These are phyloP conservation scores for Tuber microsphaerosporum DNA, from an alignment of 495 filamentous ascomycete genomes.

Conservation along the genomic window DNA sequence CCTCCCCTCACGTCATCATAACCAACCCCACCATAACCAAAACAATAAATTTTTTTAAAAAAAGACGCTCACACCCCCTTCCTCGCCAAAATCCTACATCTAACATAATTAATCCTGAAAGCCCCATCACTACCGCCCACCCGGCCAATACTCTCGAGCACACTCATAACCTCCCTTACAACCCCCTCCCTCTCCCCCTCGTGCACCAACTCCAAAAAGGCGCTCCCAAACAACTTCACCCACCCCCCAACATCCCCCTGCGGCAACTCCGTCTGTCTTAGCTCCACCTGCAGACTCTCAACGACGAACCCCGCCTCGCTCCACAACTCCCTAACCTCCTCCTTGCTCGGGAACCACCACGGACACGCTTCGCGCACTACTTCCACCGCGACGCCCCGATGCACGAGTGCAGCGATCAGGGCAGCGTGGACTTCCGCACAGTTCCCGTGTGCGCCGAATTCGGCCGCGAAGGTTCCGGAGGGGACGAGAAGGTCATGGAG, in stretches of 20 bases:
- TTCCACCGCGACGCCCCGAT: constrained; percentile 50
- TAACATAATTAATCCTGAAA: constrained; percentile 62
- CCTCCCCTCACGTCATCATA: not conserved
- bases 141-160: constrained; percentile 52
- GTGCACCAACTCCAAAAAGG: constrained; percentile 49
- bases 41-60: not conserved
- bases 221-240: constrained; percentile 57
- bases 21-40: not conserved
- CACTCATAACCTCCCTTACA: constrained; percentile 52
- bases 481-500: constrained; percentile 50
- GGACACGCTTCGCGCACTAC: constrained; percentile 51
- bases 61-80: constrained; percentile 41
- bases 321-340: constrained; percentile 47
- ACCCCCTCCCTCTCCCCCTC: constrained; percentile 50
- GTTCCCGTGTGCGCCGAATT: constrained; percentile 69
- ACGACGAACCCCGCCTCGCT: constrained; percentile 55
- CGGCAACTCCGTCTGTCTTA: constrained; percentile 58
- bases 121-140: constrained; percentile 49
- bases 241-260: constrained; percentile 55
- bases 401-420: constrained; percentile 50
- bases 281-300: constrained; percentile 56
- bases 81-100: constrained; percentile 58
- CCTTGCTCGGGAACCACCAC: constrained; percentile 68
- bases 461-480: constrained; percentile 59
- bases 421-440: constrained; percentile 58